Evolutionary conservation across 805 yeast species (phyloP).

Genomic region (Scheffersomyces amazonensis): DNA sequence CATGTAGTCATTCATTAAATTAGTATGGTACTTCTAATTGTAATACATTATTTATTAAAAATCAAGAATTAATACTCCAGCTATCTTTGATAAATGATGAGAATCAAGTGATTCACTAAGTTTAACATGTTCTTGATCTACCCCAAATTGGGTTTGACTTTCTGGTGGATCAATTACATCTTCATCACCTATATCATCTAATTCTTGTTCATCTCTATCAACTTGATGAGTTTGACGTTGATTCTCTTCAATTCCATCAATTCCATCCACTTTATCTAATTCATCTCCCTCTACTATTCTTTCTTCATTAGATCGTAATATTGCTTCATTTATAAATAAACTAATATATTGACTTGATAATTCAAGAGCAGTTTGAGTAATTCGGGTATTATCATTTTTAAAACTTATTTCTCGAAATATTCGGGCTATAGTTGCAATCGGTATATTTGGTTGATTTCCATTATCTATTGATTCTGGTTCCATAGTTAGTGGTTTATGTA

Average conservation of each 20-base stretch:
- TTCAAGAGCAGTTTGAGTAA: constrained; percentile 47
- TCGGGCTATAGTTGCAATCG: constrained; percentile 42
- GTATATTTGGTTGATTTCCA: constrained; percentile 1
- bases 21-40: no score
- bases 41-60: constrained; percentile 43
- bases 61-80: constrained; percentile 57
- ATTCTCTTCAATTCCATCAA: constrained; percentile 18
- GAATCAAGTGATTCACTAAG: constrained; percentile 44
- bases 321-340: constrained; percentile 58
- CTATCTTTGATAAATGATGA: constrained; percentile 51
- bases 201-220: constrained; percentile 13
- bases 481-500: neutral
- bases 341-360: constrained; percentile 53
- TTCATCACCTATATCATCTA: constrained; percentile 13
- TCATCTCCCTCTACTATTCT: constrained; percentile 30
- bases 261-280: constrained; percentile 26
- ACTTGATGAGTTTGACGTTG: constrained; percentile 9
- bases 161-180: constrained; percentile 16
- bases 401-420: constrained; percentile 52
- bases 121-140: constrained; percentile 8
- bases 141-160: constrained; percentile 15
- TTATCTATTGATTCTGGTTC: neutral
- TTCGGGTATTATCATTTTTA: constrained; percentile 42
- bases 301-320: constrained; percentile 55
- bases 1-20: no score